These are phyloP conservation scores for Physcomitrium patens DNA, from an alignment of 225 moss, liverwort and hornwort genomes.

Conservation along the genomic window DNA sequence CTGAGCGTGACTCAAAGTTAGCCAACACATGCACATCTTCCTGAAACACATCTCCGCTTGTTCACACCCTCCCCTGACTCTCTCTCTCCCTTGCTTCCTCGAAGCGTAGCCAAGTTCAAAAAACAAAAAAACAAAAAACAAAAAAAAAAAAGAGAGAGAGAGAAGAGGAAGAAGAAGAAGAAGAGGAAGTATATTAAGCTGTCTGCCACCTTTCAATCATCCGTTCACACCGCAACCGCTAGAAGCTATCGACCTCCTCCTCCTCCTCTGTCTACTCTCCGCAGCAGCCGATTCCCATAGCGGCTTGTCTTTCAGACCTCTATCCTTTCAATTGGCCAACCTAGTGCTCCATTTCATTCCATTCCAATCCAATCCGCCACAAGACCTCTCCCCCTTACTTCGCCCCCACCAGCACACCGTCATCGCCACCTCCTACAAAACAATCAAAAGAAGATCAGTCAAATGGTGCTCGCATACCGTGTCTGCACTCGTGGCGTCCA, in stretches of 20 bases:
- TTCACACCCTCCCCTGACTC: background rate
- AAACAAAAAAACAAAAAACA: background rate
- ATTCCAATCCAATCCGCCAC: background rate
- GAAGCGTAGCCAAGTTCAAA: background rate
- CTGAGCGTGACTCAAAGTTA: background rate
- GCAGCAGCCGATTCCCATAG: background rate
- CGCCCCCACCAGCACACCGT: background rate
- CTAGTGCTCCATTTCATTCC: background rate
- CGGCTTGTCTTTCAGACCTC: background rate
- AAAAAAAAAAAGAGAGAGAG: no score
- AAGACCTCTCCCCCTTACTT: background rate
- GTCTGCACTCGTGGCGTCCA: background rate
- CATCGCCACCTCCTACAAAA: background rate
- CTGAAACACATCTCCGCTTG: background rate
- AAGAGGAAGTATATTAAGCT: no score
- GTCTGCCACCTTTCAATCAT: background rate
- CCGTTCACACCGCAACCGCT: background rate
- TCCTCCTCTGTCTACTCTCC: background rate
- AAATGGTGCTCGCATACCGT: background rate
- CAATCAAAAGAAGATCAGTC: background rate
- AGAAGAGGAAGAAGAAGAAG: no score
- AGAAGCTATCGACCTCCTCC: background rate
- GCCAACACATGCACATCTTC: background rate
- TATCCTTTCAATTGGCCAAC: background rate
- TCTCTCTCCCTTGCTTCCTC: background rate